Evolutionary conservation across 306 rosid species (phyloP).

Genomic region (Phaseolus lunatus): DNA sequence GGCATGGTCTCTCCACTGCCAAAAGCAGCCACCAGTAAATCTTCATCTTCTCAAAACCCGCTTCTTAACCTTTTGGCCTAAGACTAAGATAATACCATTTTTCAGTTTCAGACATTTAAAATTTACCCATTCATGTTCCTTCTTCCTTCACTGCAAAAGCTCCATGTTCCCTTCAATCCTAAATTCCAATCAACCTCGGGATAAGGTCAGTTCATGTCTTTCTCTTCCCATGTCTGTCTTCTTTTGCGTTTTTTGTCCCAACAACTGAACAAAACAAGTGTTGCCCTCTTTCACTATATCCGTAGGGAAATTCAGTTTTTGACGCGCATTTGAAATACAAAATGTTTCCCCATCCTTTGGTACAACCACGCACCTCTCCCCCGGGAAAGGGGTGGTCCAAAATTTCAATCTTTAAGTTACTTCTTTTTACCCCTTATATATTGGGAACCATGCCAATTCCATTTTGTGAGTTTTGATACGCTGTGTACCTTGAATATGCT

Average conservation of each 20-base stretch:
- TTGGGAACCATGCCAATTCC: neutral
- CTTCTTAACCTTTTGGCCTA: neutral
- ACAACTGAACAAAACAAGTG: neutral
- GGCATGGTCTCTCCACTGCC: neutral
- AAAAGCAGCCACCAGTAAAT: neutral
- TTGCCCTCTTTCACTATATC: conserved; percentile 21
- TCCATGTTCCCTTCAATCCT: conserved; percentile 57
- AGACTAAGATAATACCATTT: neutral
- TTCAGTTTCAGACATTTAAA: conserved; percentile 15
- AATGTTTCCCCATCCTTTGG: neutral
- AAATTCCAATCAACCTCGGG: conserved; percentile 46
- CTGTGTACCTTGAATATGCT: neutral
- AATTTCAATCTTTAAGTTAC: neutral
- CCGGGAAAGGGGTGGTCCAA: conserved; percentile 24
- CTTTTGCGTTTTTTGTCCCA: neutral
- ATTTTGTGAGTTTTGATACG: neutral
- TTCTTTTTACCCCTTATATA: neutral
- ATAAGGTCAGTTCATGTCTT: conserved; percentile 54
- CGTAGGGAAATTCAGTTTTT: neutral
- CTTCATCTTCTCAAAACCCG: neutral
- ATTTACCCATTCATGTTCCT: conserved; percentile 7
- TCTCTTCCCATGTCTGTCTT: neutral
- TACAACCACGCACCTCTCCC: conserved; percentile 5
- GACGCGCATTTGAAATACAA: conserved; percentile 14
- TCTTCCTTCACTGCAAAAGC: neutral